Percentiles rank a stretch among this genome's conserved stretches.
Evolutionary conservation across 768 basidiomycete species (phyloP).

Genomic region (Pisolithus tinctorius): DNA sequence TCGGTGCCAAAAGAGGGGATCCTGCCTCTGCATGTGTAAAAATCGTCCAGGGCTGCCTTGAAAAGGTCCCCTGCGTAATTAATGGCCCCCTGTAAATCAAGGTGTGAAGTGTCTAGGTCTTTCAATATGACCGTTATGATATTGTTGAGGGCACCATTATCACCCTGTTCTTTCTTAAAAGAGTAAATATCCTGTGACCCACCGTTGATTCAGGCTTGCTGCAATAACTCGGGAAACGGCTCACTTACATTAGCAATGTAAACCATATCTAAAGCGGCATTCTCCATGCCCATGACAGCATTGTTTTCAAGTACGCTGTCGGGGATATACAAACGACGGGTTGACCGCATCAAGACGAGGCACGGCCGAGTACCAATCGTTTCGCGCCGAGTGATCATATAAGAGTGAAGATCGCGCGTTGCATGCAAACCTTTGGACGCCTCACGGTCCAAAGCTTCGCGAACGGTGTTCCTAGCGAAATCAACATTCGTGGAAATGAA

Average conservation of each 20-base stretch:
- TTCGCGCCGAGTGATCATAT: slow-evolving; percentile 24
- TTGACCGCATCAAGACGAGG: slow-evolving; percentile 23
- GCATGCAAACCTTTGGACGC: slow-evolving; percentile 7
- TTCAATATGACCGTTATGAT: slow-evolving; percentile 21
- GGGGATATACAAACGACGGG: slow-evolving; percentile 19
- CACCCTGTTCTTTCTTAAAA: slow-evolving; percentile 23
- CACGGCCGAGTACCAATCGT: slow-evolving; percentile 24
- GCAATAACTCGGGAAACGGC: background rate
- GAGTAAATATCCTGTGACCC: slow-evolving; percentile 21
- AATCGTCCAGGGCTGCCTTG: slow-evolving; percentile 14
- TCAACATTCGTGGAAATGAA: slow-evolving; percentile 16
- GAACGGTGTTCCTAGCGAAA: slow-evolving; percentile 16
- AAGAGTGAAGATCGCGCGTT: slow-evolving; percentile 16
- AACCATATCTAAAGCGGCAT: slow-evolving; percentile 20
- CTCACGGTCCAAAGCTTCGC: slow-evolving; percentile 24
- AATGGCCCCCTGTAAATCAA: slow-evolving; percentile 20
- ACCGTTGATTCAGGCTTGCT: background rate
- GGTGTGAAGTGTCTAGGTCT: slow-evolving; percentile 16
- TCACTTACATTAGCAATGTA: slow-evolving; percentile 19
- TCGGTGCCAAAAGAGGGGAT: slow-evolving; percentile 14
- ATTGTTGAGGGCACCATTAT: slow-evolving; percentile 24
- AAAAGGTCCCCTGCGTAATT: slow-evolving; percentile 17
- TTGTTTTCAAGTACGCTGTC: slow-evolving; percentile 16
- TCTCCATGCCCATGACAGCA: slow-evolving; percentile 21
- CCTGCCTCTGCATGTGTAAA: slow-evolving; percentile 13